Conservation (phyloP, 78 protist species). For the Mastigamoeba balamuthi region DNA sequence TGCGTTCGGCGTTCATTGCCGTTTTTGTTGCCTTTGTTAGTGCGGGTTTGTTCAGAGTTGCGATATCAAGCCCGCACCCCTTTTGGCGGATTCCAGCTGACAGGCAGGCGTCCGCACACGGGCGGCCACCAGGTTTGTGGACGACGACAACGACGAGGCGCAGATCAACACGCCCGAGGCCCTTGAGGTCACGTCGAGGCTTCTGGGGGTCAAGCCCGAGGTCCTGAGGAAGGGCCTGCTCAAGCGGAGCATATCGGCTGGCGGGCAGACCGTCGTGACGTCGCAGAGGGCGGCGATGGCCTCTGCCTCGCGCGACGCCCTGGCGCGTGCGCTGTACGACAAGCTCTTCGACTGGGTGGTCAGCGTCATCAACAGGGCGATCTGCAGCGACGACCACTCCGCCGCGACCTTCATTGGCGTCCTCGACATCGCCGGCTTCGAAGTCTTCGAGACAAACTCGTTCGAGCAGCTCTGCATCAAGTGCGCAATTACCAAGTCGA, state of each 20-base stretch:
- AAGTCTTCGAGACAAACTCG: not conserved
- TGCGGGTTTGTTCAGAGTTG: too few species aligned
- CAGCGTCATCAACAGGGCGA: constrained; percentile 43
- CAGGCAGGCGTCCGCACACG: too few species aligned
- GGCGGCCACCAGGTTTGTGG: too few species aligned
- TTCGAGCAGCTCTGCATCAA: constrained; percentile 66
- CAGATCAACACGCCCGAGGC: constrained; percentile 44
- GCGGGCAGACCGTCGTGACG: constrained; percentile 62
- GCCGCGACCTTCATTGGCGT: not conserved
- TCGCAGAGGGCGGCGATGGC: constrained; percentile 32
- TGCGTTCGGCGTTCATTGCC: too few species aligned
- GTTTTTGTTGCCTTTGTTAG: too few species aligned
- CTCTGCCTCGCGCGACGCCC: constrained; percentile 74
- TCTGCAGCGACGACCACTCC: constrained; percentile 58
- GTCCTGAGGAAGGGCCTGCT: constrained; percentile 14
- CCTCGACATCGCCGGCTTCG: constrained; percentile 2
- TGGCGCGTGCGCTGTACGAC: constrained; percentile 85
- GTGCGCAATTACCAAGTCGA: constrained; percentile 85
- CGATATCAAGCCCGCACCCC: too few species aligned
- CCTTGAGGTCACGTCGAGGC: constrained; percentile 18
- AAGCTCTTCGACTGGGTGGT: constrained; percentile 86
- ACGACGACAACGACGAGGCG: constrained; percentile 58
- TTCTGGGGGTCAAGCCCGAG: constrained; percentile 16
- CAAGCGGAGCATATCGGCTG: constrained; percentile 68
- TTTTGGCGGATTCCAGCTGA: too few species aligned